Percentiles rank a stretch among this genome's conserved stretches.
phyloP scores from a whole-genome alignment of 306 rosid genomes.

The Carpinus fangiana region DNA sequence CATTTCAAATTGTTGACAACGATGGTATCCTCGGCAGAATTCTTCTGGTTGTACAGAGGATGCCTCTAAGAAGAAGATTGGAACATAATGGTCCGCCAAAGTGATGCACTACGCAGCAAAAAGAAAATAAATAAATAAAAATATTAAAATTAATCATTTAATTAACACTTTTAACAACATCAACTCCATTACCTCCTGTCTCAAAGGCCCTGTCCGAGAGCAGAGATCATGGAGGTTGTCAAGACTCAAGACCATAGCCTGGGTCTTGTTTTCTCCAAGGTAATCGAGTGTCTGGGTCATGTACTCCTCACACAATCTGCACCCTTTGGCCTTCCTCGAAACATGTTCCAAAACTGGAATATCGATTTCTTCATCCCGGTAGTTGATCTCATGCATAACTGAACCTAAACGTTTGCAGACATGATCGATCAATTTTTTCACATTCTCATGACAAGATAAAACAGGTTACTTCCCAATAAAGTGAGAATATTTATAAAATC shows the following conservation, averaged over 20 bases:
- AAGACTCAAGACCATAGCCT: constrained; percentile 41
- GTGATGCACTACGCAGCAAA: constrained; percentile 51
- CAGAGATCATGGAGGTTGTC: constrained; percentile 33
- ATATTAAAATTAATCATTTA: neutral
- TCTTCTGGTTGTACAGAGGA: constrained; percentile 52
- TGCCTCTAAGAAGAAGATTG: constrained; percentile 66
- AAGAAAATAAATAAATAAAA: neutral
- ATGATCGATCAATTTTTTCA: neutral
- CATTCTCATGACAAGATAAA: neutral
- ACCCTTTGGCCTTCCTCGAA: constrained; percentile 32
- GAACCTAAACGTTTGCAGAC: constrained; percentile 5
- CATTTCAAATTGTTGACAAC: constrained; percentile 51
- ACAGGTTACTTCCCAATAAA: neutral
- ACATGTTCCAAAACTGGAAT: constrained; percentile 20
- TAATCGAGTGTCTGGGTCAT: constrained; percentile 45
- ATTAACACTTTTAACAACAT: too few species aligned
- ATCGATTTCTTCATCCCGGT: neutral
- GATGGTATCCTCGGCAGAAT: constrained; percentile 62
- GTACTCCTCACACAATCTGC: constrained; percentile 53
- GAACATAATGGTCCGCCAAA: constrained; percentile 76
- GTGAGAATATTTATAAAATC: neutral
- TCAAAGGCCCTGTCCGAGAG: constrained; percentile 25
- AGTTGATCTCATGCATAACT: constrained; percentile 15
- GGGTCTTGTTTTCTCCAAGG: constrained; percentile 48
- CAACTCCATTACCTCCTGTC: constrained; percentile 25